Conservation (phyloP, 257 asterid genomes). For the Coffea eugenioides region DNA sequence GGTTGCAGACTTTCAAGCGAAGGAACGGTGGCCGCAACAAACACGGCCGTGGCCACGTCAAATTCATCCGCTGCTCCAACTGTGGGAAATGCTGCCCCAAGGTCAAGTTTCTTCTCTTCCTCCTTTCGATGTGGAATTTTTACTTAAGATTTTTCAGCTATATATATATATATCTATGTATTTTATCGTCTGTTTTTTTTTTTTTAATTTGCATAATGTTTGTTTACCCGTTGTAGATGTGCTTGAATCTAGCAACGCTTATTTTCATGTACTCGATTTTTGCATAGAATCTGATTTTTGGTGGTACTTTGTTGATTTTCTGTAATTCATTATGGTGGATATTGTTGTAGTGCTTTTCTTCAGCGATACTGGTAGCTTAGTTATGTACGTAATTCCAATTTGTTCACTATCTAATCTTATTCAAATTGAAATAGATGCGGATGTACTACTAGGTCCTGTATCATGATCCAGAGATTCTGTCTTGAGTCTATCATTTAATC, state of each 20-base stretch:
- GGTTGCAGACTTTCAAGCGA: constrained; percentile 51
- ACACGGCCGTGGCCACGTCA: constrained; percentile 59
- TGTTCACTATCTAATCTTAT: too few relatives aligned
- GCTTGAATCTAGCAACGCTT: not conserved
- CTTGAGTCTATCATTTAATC: not conserved
- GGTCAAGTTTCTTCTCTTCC: constrained; percentile 19
- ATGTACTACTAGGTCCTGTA: not conserved
- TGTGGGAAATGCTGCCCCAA: constrained; percentile 66
- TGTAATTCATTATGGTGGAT: not conserved
- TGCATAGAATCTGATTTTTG: not conserved
- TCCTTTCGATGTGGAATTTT: not conserved
- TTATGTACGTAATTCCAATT: not conserved
- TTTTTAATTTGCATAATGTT: too few relatives aligned
- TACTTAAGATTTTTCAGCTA: not conserved
- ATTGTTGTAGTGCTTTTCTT: not conserved
- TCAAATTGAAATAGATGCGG: not conserved
- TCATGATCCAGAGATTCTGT: not conserved
- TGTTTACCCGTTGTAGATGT: not conserved
- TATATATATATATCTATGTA: too few relatives aligned
- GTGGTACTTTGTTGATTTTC: not conserved
- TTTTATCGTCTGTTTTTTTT: not conserved
- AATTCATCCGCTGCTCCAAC: constrained; percentile 61
- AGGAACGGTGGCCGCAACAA: constrained; percentile 66
- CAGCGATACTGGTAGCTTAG: not conserved
- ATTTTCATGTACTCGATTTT: not conserved